Base-by-base conservation (phyloP, 2,329 filamentous ascomycete species). In the Didymella pomorum region DNA sequence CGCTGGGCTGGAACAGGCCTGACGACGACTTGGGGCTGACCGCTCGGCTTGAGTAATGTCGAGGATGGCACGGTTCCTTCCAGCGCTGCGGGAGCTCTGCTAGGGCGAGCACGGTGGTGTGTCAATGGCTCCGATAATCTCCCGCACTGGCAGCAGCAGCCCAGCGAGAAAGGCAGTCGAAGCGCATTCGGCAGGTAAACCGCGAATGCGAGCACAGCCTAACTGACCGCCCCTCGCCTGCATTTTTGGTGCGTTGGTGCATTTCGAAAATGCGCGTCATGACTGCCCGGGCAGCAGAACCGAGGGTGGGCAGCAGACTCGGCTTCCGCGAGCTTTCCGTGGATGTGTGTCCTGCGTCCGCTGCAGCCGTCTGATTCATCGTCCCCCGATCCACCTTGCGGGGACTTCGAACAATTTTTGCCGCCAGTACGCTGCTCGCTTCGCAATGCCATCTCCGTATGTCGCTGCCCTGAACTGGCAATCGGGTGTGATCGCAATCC, bases 41-140 rank as follows among this genome's bases (percentile, higher is more conserved):
- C 64, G 59, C 64, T 67, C 62, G 57, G 59, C 65, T 59, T 67
- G 64, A 67, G 63, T 61, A 64, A 63, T 61, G 55, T 66, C 63
- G 66, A 64, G 60, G 61, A 63, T 69, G 67, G 68, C 66, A 68
- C 68, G 59, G 64, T 64, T 57, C 61, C 61, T 51, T 61, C 66
- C 65, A 65, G 49, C 46, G 61, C 63, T 45, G 60, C 68, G 70
- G 70, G 65, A 68, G 64, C 62, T 64, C 48, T 54, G 43, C 56
- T 63, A 64, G 63, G 58, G 59, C 60, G 43, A 58, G 41, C 55
- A 33, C 33, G n/a, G 25, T 20, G 31, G 11, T 26, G 12, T 26
- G 60, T 56, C 46, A 53, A 59, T 60, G 60, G 63, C 71, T 10
- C 71, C 69, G 68, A 71, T 54, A 61, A 69, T 68, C 53, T 61